Conservation (phyloP, 306 rosid species). For the Inga oerstediana region DNA sequence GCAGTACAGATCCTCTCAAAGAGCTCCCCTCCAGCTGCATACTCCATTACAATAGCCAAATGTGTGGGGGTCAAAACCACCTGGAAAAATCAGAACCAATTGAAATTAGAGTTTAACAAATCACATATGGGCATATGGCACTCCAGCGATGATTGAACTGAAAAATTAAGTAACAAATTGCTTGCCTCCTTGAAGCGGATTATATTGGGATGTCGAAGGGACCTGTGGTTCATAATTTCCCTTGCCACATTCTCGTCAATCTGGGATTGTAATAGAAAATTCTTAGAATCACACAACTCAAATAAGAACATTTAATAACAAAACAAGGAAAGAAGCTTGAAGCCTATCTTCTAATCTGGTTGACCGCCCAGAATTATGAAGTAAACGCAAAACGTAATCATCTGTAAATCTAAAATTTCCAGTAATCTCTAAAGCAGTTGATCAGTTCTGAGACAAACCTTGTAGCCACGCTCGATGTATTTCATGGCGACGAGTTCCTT, state of each 20-base stretch:
- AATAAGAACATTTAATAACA: not conserved
- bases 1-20: slow-evolving; percentile 72
- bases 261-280: slow-evolving; percentile 33
- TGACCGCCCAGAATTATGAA: not conserved
- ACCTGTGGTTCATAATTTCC: slow-evolving; percentile 71
- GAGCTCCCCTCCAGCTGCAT: slow-evolving; percentile 73
- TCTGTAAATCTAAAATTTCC: not conserved
- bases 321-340: not conserved
- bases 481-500: slow-evolving; percentile 79
- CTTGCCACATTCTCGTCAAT: slow-evolving; percentile 77
- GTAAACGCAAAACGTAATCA: not conserved
- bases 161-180: not conserved
- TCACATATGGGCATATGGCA: not conserved
- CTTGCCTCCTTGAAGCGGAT: slow-evolving; percentile 72
- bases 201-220: slow-evolving; percentile 70
- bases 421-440: not conserved
- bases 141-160: not conserved
- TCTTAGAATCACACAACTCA: not conserved
- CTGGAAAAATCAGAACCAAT: slow-evolving; percentile 38
- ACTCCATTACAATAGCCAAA: slow-evolving; percentile 74
- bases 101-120: slow-evolving; percentile 12
- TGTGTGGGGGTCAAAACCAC: slow-evolving; percentile 73
- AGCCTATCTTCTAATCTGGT: slow-evolving; percentile 1
- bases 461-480: slow-evolving; percentile 69
- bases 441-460: slow-evolving; percentile 32